Conservation (phyloP, 192 early-diverging fungal genomes). For the Entomortierella lignicola region DNA sequence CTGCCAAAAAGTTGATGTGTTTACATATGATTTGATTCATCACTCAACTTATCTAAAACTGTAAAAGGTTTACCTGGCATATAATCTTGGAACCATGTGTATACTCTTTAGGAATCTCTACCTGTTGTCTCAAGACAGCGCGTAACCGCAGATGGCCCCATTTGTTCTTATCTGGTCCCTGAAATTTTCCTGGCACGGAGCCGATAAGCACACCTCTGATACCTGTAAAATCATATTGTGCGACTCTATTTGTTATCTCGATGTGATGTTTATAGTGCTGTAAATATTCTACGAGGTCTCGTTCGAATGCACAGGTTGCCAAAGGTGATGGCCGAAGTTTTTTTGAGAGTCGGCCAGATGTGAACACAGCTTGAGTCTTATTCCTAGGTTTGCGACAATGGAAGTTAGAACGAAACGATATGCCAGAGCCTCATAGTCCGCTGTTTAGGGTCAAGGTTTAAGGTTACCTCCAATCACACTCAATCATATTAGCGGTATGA, state of each 20-base stretch:
- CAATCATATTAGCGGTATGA: constrained; percentile 74
- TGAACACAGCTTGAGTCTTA: constrained; percentile 71
- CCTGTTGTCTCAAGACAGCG: constrained; percentile 49
- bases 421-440: too few species aligned
- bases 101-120: constrained; percentile 34
- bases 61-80: constrained; percentile 53
- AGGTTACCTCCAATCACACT: constrained; percentile 66
- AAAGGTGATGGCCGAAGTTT: constrained; percentile 22
- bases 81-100: constrained; percentile 50
- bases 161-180: constrained; percentile 49
- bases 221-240: constrained; percentile 63
- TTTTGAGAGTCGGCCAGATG: constrained; percentile 52
- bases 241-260: constrained; percentile 45
- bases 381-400: constrained; percentile 31
- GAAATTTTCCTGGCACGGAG: constrained; percentile 70
- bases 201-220: constrained; percentile 65
- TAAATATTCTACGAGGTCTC: constrained; percentile 66
- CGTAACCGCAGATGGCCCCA: constrained; percentile 68
- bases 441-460: too few species aligned
- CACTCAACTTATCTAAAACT: background rate
- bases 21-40: background rate
- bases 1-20: constrained; percentile 27
- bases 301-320: constrained; percentile 61
- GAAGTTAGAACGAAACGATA: too few species aligned
- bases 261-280: constrained; percentile 51